Percentiles rank a stretch among this genome's conserved stretches.
These are phyloP conservation scores for Tylopilus sp. DNA, from an alignment of 1,284 basidiomycete genomes.

Conservation along the genomic window DNA sequence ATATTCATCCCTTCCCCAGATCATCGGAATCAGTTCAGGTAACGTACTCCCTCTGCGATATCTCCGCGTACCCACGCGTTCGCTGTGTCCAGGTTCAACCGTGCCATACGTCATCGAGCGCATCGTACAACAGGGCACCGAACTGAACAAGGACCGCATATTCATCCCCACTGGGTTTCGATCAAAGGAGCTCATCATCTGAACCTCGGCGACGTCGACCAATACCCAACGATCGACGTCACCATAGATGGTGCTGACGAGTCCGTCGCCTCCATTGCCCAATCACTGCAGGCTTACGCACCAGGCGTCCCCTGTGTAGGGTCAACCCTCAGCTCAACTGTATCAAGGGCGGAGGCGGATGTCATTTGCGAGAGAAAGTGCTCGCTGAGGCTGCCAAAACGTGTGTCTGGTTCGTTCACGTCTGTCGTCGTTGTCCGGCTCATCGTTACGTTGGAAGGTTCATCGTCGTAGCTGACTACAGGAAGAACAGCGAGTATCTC, in stretches of 20 bases:
- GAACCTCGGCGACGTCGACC: constrained; percentile 87
- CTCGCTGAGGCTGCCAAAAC: constrained; percentile 93
- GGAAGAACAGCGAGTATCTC: constrained; percentile 84
- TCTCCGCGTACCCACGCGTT: constrained; percentile 1
- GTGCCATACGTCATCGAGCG: constrained; percentile 98
- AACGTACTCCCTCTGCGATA: constrained; percentile 5
- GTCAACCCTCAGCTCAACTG: constrained; percentile 88
- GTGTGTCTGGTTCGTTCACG: constrained; percentile 32
- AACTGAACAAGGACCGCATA: constrained; percentile 74
- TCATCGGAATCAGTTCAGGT: constrained; percentile 91
- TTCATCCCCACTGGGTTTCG: constrained; percentile 97
- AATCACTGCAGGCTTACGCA: background rate
- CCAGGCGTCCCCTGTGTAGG: constrained; percentile 39
- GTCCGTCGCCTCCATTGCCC: constrained; percentile 53
- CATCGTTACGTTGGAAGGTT: constrained; percentile 52
- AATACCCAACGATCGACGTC: constrained; percentile 88
- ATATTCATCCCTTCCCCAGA: constrained; percentile 40
- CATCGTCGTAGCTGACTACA: constrained; percentile 93
- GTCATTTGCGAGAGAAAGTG: constrained; percentile 96
- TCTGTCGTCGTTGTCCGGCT: background rate
- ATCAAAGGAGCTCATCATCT: constrained; percentile 91
- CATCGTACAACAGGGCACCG: constrained; percentile 80
- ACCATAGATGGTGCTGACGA: constrained; percentile 98
- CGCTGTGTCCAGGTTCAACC: constrained; percentile 69
- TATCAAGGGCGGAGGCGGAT: constrained; percentile 98